These are phyloP conservation scores for Phlebiopsis gigantea DNA, from an alignment of 768 basidiomycete species.

Conservation along the genomic window DNA sequence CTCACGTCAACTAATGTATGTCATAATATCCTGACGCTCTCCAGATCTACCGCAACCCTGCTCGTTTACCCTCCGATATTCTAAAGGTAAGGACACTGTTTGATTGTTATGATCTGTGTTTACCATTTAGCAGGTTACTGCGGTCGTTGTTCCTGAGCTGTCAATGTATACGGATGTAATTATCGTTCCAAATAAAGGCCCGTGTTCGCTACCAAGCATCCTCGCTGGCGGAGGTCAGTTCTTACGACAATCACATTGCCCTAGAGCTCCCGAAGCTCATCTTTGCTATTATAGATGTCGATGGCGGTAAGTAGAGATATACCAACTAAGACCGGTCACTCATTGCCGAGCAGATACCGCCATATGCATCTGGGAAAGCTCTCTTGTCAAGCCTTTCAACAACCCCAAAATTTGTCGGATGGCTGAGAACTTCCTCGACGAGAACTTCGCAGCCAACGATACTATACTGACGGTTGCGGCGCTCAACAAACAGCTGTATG, in stretches of 20 bases:
- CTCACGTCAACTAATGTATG: neutral
- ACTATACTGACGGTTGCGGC: conserved; percentile 38
- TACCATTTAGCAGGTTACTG: conserved; percentile 42
- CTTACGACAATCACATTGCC: neutral
- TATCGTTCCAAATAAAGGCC: conserved; percentile 47
- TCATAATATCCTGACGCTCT: neutral
- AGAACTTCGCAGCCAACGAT: conserved; percentile 47
- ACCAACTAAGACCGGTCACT: neutral
- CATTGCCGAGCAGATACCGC: conserved; percentile 17
- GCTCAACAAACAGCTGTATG: conserved; percentile 33
- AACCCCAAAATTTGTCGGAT: conserved; percentile 37
- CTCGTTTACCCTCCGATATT: conserved; percentile 66
- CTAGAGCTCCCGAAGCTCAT: neutral
- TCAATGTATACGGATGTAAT: conserved; percentile 52
- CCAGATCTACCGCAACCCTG: conserved; percentile 55
- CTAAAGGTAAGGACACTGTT: conserved; percentile 43
- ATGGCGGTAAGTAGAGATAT: conserved; percentile 50
- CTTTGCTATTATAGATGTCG: conserved; percentile 47
- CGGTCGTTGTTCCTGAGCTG: conserved; percentile 46
- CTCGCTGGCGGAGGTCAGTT: conserved; percentile 69
- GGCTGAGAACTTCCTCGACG: conserved; percentile 35
- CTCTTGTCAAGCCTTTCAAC: conserved; percentile 46
- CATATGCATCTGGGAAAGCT: conserved; percentile 24
- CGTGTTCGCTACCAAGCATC: conserved; percentile 55
- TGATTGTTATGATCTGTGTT: neutral